These are phyloP conservation scores for Myriosclerotinia scirpicola DNA, from an alignment of 2,329 filamentous ascomycete genomes.

Conservation along the genomic window DNA sequence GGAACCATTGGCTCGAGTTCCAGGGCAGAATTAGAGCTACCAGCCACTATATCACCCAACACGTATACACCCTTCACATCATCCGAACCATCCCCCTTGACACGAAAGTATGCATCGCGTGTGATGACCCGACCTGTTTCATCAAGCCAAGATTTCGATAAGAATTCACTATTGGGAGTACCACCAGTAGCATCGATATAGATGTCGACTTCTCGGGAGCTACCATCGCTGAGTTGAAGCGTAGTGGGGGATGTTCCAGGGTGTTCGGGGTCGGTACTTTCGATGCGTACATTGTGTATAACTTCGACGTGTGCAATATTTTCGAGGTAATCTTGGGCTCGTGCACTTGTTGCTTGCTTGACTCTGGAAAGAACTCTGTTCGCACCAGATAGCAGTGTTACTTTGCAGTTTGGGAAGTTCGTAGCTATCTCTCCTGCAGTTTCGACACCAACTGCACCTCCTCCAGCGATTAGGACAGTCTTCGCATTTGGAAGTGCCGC, in stretches of 20 bases:
- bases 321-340: conserved; percentile 46
- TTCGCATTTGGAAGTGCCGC: conserved; percentile 44
- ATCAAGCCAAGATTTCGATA: conserved; percentile 50
- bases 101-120: conserved; percentile 48
- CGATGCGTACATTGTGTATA: conserved; percentile 45
- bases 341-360: conserved; percentile 43
- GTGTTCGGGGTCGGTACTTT: conserved; percentile 37
- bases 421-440: conserved; percentile 50
- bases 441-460: conserved; percentile 49
- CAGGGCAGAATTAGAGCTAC: conserved; percentile 45
- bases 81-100: conserved; percentile 42
- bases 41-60: conserved; percentile 48
- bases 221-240: conserved; percentile 45
- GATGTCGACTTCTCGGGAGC: conserved; percentile 46
- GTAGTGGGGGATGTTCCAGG: conserved; percentile 40
- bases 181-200: conserved; percentile 50
- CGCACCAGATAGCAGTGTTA: conserved; percentile 48
- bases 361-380: conserved; percentile 46
- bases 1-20: conserved; percentile 46
- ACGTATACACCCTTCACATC: conserved; percentile 45
- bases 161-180: conserved; percentile 45
- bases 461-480: conserved; percentile 48
- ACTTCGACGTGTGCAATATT: conserved; percentile 49
- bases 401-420: conserved; percentile 43
- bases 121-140: conserved; percentile 50